Conservation (phyloP, 2,329 filamentous ascomycete species). For the Claviceps sp. region DNA sequence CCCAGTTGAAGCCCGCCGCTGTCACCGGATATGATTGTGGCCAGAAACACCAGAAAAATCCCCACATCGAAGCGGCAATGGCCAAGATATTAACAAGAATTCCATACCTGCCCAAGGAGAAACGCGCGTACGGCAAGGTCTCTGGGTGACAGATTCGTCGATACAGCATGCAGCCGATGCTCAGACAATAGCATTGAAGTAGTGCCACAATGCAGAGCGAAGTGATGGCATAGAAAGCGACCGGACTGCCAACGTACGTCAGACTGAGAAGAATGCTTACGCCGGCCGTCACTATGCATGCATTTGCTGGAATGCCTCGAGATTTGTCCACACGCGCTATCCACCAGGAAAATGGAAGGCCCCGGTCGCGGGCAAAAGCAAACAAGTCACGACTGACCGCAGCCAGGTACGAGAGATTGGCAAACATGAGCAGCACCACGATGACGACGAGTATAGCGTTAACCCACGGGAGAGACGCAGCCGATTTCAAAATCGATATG, state of each 20-base stretch:
- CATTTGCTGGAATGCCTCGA: constrained; percentile 7
- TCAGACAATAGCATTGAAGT: constrained; percentile 8
- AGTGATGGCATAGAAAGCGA: constrained; percentile 9
- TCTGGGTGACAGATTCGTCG: constrained; percentile 5
- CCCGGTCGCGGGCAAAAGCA: constrained; percentile 6
- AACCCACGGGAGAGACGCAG: constrained; percentile 6
- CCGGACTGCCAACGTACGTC: constrained; percentile 8
- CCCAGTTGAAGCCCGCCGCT: constrained; percentile 8
- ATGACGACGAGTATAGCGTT: constrained; percentile 4
- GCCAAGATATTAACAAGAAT: constrained; percentile 6
- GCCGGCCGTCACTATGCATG: constrained; percentile 4
- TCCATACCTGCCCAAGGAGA: constrained; percentile 8
- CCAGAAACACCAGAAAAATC: constrained; percentile 9
- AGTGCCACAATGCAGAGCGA: constrained; percentile 7
- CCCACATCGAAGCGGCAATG: constrained; percentile 5
- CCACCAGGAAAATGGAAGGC: constrained; percentile 1
- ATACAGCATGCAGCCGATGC: constrained; percentile 9
- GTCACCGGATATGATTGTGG: constrained; percentile 5
- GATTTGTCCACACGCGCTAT: background rate
- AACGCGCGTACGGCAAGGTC: constrained; percentile 5
- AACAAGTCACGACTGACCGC: constrained; percentile 5
- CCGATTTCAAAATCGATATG: constrained; percentile 3
- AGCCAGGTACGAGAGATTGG: constrained; percentile 3
- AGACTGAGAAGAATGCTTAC: constrained; percentile 4
- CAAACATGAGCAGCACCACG: constrained; percentile 4